Conservation (phyloP, 2,329 filamentous ascomycete species). For the Dothideomycetes sp. region DNA sequence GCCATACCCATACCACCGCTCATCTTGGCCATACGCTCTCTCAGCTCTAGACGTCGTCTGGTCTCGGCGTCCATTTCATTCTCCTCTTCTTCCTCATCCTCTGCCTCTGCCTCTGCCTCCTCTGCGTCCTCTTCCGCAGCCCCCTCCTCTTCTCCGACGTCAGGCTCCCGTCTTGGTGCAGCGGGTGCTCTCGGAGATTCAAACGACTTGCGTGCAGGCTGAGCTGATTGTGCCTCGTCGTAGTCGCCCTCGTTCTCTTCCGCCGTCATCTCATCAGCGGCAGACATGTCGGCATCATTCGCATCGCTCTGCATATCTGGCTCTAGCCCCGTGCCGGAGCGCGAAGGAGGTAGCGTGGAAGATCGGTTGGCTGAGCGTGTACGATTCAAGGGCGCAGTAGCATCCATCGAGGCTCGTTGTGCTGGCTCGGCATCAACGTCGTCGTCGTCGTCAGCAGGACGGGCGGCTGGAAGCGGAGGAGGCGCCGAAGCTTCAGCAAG, state of each 20-base stretch:
- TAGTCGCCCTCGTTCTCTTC: slow-evolving; percentile 57
- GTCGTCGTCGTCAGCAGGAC: neutral
- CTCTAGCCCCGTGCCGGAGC: slow-evolving; percentile 20
- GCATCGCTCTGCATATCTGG: slow-evolving; percentile 49
- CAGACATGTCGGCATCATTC: slow-evolving; percentile 56
- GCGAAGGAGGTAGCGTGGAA: slow-evolving; percentile 1
- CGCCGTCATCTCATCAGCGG: slow-evolving; percentile 48
- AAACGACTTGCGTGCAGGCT: slow-evolving; percentile 9
- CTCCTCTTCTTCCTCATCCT: slow-evolving; percentile 62
- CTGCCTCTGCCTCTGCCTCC: slow-evolving; percentile 41
- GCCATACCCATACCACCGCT: slow-evolving; percentile 95
- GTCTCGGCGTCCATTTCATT: slow-evolving; percentile 83
- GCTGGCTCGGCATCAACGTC: neutral
- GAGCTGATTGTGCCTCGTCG: slow-evolving; percentile 54
- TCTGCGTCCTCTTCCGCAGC: slow-evolving; percentile 28
- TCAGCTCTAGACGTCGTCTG: slow-evolving; percentile 72
- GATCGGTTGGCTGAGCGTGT: slow-evolving; percentile 1
- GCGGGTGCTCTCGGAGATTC: slow-evolving; percentile 25
- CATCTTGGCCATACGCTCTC: slow-evolving; percentile 97
- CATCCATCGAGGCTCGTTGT: slow-evolving; percentile 2
- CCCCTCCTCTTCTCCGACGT: slow-evolving; percentile 40
- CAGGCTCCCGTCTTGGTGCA: slow-evolving; percentile 29
- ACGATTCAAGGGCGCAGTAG: slow-evolving; percentile 3
- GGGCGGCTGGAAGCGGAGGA: slow-evolving; percentile 20
- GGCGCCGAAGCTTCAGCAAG: slow-evolving; percentile 19